A percentile compares a stretch with the other conserved stretches of the same genome.
Evolutionary conservation across 768 basidiomycete species (phyloP).

Genomic region (Phylloporus rhodoxanthus): DNA sequence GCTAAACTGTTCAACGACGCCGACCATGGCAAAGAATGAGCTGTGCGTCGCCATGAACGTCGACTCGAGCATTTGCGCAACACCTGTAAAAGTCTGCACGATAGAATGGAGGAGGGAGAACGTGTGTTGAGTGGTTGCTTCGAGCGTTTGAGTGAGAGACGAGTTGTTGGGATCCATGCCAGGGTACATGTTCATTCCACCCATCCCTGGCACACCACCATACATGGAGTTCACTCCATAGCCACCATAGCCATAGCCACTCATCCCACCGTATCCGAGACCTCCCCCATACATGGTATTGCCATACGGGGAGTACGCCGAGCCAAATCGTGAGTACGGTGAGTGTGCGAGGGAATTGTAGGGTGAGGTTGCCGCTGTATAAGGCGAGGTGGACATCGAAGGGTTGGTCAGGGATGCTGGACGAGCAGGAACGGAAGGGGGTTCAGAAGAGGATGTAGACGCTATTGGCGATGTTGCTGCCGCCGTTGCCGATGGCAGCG

Average conservation of each 20-base stretch:
- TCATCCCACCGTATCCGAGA: conserved; percentile 39
- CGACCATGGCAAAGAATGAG: conserved; percentile 93
- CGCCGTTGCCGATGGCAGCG: conserved; percentile 19
- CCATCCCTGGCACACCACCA: conserved; percentile 35
- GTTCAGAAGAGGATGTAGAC: conserved; percentile 20
- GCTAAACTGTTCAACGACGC: conserved; percentile 91
- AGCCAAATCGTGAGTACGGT: conserved; percentile 9
- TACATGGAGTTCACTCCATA: conserved; percentile 51
- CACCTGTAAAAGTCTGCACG: conserved; percentile 90
- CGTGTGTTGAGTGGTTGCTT: conserved; percentile 84
- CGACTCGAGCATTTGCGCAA: conserved; percentile 95
- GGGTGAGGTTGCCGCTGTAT: conserved; percentile 12
- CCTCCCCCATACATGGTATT: conserved; percentile 30
- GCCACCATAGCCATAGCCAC: conserved; percentile 37
- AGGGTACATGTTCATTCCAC: conserved; percentile 35
- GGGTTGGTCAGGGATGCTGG: conserved; percentile 48
- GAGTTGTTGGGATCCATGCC: conserved; percentile 48
- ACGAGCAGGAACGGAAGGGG: conserved; percentile 54
- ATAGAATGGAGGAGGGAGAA: conserved; percentile 92
- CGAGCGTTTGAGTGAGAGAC: conserved; percentile 80
- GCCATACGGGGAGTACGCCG: conserved; percentile 33
- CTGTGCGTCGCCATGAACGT: conserved; percentile 98
- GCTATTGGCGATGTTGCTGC: conserved; percentile 16
- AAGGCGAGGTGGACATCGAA: conserved; percentile 32
- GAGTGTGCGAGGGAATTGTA: background rate